Evolutionary conservation across 768 basidiomycete species (phyloP).

Genomic region (Cantharellus cinnabarinus): DNA sequence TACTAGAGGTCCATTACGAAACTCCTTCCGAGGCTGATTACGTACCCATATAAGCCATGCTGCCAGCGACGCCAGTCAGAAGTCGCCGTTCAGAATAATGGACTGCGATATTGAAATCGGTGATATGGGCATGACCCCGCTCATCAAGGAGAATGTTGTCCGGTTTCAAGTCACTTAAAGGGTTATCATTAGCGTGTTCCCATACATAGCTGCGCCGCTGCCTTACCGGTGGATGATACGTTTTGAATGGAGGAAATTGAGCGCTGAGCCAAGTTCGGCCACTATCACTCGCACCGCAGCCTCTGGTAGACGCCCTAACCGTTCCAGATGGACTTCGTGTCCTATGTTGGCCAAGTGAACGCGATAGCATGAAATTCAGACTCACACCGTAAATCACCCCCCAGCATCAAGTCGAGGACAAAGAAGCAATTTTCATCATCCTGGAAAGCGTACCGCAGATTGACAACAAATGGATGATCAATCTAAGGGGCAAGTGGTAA

Average conservation of each 20-base stretch:
- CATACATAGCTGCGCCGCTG: not conserved
- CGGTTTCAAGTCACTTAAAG: slow-evolving; percentile 73
- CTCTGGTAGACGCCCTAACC: slow-evolving; percentile 54
- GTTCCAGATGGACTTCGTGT: slow-evolving; percentile 66
- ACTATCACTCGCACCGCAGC: slow-evolving; percentile 72
- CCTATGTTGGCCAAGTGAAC: not conserved
- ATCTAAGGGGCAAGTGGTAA: slow-evolving; percentile 30
- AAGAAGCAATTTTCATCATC: slow-evolving; percentile 99
- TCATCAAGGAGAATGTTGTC: slow-evolving; percentile 92
- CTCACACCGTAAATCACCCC: slow-evolving; percentile 84
- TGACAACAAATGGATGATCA: slow-evolving; percentile 89
- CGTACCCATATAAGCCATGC: slow-evolving; percentile 97
- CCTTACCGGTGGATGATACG: slow-evolving; percentile 88
- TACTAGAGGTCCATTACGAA: not conserved
- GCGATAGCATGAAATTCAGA: slow-evolving; percentile 5
- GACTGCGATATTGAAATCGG: slow-evolving; percentile 98
- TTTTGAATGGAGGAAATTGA: slow-evolving; percentile 80
- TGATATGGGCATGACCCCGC: slow-evolving; percentile 87
- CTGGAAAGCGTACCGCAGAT: slow-evolving; percentile 89
- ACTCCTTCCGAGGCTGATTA: not conserved
- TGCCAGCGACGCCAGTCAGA: slow-evolving; percentile 87
- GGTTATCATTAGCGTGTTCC: not conserved
- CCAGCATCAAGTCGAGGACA: slow-evolving; percentile 91
- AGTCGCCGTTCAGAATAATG: slow-evolving; percentile 80
- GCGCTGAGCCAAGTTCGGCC: slow-evolving; percentile 71